phyloP scores from a whole-genome alignment of 148 eudicot species.

The Camellia sinensis region DNA sequence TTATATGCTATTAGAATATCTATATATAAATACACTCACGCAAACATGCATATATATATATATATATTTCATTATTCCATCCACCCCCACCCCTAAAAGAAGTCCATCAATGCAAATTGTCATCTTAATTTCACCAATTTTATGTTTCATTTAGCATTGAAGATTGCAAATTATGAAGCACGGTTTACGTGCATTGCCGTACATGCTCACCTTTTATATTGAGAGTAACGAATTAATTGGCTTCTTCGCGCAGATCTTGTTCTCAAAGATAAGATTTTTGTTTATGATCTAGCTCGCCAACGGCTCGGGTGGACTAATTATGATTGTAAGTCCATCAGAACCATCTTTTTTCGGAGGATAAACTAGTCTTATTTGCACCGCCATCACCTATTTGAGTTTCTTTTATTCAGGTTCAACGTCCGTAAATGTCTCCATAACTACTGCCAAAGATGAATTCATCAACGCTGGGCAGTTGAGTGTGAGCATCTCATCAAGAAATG shows the following conservation, averaged over 20 bases:
- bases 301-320: constrained; percentile 89
- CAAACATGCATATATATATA: neutral
- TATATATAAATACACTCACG: neutral
- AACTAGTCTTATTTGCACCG: neutral
- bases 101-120: neutral
- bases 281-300: constrained; percentile 70
- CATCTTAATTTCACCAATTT: neutral
- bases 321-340: constrained; percentile 61
- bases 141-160: neutral
- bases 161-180: neutral
- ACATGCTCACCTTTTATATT: neutral
- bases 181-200: no score
- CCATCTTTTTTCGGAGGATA: neutral
- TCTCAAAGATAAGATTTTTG: constrained; percentile 77
- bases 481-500: constrained; percentile 46
- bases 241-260: constrained; percentile 65
- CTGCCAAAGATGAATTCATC: constrained; percentile 56
- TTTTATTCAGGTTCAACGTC: constrained; percentile 58
- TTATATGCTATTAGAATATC: no score
- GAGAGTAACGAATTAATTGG: neutral
- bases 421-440: constrained; percentile 74
- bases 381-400: neutral
- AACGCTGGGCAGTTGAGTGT: constrained; percentile 60
- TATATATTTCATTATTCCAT: neutral
- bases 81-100: no score